These are phyloP conservation scores for Cutaneotrichosporon cyanovorans DNA, from an alignment of 1,284 basidiomycete species.

Conservation along the genomic window DNA sequence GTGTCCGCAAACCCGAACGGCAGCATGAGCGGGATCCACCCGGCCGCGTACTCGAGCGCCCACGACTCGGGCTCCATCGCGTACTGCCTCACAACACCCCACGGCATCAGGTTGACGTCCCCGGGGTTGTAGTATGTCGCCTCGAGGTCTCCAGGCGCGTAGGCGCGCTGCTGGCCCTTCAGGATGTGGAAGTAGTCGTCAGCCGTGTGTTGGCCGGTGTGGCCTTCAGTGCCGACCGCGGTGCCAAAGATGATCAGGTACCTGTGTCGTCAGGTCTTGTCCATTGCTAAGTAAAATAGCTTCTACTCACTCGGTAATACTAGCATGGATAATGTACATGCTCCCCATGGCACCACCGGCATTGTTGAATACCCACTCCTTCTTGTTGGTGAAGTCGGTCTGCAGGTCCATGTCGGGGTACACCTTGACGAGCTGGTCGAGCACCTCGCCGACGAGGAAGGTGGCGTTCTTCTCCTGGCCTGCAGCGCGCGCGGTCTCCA, in stretches of 20 bases:
- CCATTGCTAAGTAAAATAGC: neutral
- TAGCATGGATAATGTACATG: constrained; percentile 95
- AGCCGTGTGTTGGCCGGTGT: constrained; percentile 86
- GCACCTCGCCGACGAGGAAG: constrained; percentile 53
- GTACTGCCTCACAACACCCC: constrained; percentile 89
- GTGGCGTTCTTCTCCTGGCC: constrained; percentile 48
- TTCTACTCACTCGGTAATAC: constrained; percentile 78
- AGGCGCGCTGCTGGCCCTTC: constrained; percentile 87
- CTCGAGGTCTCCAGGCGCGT: constrained; percentile 66
- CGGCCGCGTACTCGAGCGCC: constrained; percentile 88
- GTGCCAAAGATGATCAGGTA: constrained; percentile 81
- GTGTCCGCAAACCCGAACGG: constrained; percentile 88
- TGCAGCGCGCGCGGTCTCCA: constrained; percentile 49
- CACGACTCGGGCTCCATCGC: constrained; percentile 94
- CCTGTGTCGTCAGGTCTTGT: constrained; percentile 16
- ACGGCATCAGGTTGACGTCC: constrained; percentile 69
- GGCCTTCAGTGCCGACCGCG: constrained; percentile 92
- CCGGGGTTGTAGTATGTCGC: constrained; percentile 79
- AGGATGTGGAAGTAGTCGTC: constrained; percentile 94
- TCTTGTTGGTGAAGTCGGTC: constrained; percentile 50
- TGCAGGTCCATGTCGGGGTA: constrained; percentile 59
- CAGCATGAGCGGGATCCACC: constrained; percentile 84
- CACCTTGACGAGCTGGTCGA: constrained; percentile 64
- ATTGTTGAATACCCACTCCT: constrained; percentile 95
- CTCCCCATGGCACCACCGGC: constrained; percentile 94